A percentile compares a stretch with the other conserved stretches of the same genome.
phyloP scores from a whole-genome alignment of 805 yeast species.

The Candida railenensis region DNA sequence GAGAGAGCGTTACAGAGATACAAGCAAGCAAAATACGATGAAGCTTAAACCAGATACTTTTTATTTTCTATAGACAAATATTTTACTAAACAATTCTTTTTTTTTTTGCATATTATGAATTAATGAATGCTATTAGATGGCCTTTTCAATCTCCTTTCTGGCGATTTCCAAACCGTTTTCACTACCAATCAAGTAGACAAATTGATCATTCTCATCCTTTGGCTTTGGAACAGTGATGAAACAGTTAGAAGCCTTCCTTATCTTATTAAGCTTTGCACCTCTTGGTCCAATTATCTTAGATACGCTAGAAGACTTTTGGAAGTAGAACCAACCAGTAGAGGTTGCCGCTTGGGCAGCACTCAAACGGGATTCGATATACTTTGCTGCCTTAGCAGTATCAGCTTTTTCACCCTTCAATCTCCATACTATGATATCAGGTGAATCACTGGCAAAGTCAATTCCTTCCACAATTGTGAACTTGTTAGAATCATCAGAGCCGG shows the following conservation, averaged over 20 bases:
- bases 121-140: too few relatives aligned
- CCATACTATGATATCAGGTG: slow-evolving; percentile 55
- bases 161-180: slow-evolving; percentile 47
- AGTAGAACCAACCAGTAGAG: slow-evolving; percentile 61
- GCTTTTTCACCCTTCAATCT: slow-evolving; percentile 57
- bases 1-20: slow-evolving; percentile 43
- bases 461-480: slow-evolving; percentile 49
- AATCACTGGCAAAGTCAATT: slow-evolving; percentile 21
- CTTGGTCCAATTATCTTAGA: slow-evolving; percentile 73
- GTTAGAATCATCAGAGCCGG: slow-evolving; percentile 27
- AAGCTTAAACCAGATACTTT: not conserved
- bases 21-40: slow-evolving; percentile 28
- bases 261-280: slow-evolving; percentile 62
- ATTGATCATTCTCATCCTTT: slow-evolving; percentile 49
- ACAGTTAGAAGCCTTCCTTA: slow-evolving; percentile 59
- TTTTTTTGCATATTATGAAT: slow-evolving; percentile 1
- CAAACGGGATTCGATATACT: slow-evolving; percentile 49
- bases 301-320: slow-evolving; percentile 50
- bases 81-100: not conserved
- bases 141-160: slow-evolving; percentile 15
- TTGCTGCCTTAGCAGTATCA: slow-evolving; percentile 51
- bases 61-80: slow-evolving; percentile 2
- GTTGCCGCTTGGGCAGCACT: slow-evolving; percentile 45
- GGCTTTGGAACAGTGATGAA: slow-evolving; percentile 64
- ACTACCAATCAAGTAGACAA: slow-evolving; percentile 60